These are phyloP conservation scores for Tagetes patula DNA, from an alignment of 129 eudicot genomes.

Conservation along the genomic window DNA sequence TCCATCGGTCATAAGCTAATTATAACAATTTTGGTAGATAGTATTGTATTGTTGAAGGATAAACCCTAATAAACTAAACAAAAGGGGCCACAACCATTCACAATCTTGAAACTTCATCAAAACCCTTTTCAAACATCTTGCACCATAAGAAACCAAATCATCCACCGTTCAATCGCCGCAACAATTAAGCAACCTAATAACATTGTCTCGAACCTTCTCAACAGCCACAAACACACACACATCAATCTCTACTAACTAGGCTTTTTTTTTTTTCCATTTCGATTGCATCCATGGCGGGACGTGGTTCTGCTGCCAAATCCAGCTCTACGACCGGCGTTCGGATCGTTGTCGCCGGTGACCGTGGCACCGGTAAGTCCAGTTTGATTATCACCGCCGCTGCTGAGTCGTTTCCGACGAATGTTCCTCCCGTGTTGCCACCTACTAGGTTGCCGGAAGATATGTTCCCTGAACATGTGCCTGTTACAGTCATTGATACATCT, in stretches of 20 bases:
- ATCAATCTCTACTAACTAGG: not conserved
- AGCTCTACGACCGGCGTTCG: constrained; percentile 44
- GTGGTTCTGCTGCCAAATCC: constrained; percentile 36
- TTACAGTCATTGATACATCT: constrained; percentile 82
- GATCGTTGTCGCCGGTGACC: constrained; percentile 91
- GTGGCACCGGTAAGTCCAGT: constrained; percentile 82
- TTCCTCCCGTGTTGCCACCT: constrained; percentile 81
- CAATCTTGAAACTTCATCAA: constrained; percentile 20
- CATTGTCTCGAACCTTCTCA: not conserved
- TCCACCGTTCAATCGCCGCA: constrained; percentile 6
- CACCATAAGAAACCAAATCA: not conserved
- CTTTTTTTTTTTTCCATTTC: not conserved
- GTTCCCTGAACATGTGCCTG: constrained; percentile 80
- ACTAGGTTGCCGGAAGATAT: constrained; percentile 71
- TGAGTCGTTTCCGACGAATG: constrained; percentile 59
- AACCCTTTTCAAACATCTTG: constrained; percentile 15
- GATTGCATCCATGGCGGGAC: constrained; percentile 48
- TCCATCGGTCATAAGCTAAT: no score
- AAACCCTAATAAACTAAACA: constrained; percentile 25
- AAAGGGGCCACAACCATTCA: constrained; percentile 2
- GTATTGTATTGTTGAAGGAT: not conserved
- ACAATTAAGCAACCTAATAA: constrained; percentile 14
- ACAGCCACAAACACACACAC: not conserved
- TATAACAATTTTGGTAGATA: no score
- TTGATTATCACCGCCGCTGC: constrained; percentile 74